A percentile compares a stretch with the other conserved stretches of the same genome.
These are phyloP conservation scores for Aspergillus alliaceus DNA, from an alignment of 2,329 filamentous ascomycete species.

Conservation along the genomic window DNA sequence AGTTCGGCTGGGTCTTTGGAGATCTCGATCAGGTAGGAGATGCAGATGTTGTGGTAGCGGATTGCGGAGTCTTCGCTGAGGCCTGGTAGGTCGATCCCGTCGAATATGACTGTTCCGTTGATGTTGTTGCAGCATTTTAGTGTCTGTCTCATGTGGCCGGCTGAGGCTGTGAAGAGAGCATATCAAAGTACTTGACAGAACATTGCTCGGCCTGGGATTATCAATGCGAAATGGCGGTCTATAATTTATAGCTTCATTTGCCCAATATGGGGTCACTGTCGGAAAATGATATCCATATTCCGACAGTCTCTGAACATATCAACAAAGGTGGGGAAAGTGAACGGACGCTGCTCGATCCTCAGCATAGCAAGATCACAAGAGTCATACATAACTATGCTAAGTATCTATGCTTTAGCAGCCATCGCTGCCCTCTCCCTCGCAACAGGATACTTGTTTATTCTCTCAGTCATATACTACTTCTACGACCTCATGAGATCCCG, in stretches of 20 bases:
- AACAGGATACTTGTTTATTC: neutral
- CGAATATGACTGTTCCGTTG: neutral
- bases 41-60: constrained; percentile 8
- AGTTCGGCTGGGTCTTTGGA: constrained; percentile 38
- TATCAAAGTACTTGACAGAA: constrained; percentile 6
- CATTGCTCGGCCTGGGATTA: constrained; percentile 5
- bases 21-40: constrained; percentile 23
- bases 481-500: constrained; percentile 49
- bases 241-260: neutral
- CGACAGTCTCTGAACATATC: neutral
- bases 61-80: neutral
- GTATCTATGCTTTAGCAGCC: neutral
- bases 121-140: neutral
- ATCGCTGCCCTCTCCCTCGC: neutral
- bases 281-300: neutral
- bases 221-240: constrained; percentile 7
- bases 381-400: neutral
- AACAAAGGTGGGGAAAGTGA: neutral
- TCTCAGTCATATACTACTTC: constrained; percentile 45
- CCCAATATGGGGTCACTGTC: neutral
- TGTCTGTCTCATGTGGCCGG: constrained; percentile 2
- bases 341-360: neutral
- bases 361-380: neutral
- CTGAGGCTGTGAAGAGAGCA: constrained; percentile 6
- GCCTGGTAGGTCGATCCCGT: neutral